Conservation (phyloP, 78 protist genomes). For the Chrysochromulina tobinii region DNA sequence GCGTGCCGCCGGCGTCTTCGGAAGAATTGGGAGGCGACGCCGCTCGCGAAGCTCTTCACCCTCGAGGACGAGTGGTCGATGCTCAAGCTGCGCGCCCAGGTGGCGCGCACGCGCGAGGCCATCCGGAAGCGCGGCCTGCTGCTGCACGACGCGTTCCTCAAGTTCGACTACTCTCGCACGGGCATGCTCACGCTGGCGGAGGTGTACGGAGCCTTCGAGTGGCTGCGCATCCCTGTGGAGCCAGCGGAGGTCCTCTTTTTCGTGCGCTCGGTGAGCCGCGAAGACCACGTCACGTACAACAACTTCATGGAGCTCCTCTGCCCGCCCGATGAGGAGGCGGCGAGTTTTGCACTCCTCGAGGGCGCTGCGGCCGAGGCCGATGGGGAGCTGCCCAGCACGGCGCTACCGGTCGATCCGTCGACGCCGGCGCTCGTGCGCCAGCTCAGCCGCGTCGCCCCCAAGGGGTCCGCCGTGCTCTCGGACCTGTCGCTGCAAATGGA, state of each 20-base stretch:
- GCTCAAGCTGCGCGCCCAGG: conserved; percentile 40
- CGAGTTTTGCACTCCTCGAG: background rate
- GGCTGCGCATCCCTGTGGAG: background rate
- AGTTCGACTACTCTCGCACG: background rate
- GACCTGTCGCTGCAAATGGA: background rate
- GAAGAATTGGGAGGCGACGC: conserved; percentile 28
- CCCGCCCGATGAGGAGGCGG: background rate
- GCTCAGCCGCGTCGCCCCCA: background rate
- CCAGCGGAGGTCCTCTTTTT: conserved; percentile 1
- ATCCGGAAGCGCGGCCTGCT: background rate
- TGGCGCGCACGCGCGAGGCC: conserved; percentile 31
- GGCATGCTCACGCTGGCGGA: conserved; percentile 8
- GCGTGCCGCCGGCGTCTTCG: conserved; percentile 34
- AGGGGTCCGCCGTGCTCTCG: background rate
- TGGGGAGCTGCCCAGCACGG: background rate
- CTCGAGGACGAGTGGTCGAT: conserved; percentile 22
- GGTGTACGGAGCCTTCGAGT: conserved; percentile 32
- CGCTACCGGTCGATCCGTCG: background rate
- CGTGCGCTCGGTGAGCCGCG: background rate
- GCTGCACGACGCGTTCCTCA: conserved; percentile 32
- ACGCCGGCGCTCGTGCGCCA: background rate
- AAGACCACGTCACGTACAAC: background rate
- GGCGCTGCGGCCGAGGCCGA: background rate
- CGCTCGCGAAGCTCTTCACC: conserved; percentile 29
- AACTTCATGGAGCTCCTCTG: background rate